Conservation (phyloP, 192 early-diverging fungal species). For the Linnemannia exigua region DNA sequence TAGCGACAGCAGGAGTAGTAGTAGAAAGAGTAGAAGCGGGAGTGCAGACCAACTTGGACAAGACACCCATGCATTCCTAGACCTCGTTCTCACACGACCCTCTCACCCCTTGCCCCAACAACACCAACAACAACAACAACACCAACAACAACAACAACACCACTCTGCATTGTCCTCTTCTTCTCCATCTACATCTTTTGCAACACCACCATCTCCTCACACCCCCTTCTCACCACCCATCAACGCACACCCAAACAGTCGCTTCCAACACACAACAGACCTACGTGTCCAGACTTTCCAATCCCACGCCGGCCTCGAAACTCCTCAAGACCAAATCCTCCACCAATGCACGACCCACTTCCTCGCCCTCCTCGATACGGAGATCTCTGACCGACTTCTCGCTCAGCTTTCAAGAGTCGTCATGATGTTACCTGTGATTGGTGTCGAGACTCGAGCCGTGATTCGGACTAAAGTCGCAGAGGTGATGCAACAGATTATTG, state of each 20-base stretch:
- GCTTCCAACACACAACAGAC: background rate
- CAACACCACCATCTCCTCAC: background rate
- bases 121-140: background rate
- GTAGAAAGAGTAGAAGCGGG: no score
- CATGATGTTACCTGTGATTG: slow-evolving; percentile 46
- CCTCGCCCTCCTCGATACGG: slow-evolving; percentile 28
- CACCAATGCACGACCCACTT: slow-evolving; percentile 45
- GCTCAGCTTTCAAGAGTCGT: slow-evolving; percentile 25
- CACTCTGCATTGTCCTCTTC: background rate
- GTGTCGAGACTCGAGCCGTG: slow-evolving; percentile 29
- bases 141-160: background rate
- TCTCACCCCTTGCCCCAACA: background rate
- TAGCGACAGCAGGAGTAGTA: background rate
- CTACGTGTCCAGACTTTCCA: background rate
- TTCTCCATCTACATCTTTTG: background rate
- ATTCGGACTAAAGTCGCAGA: slow-evolving; percentile 30
- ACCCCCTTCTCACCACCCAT: background rate
- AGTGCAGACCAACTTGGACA: background rate
- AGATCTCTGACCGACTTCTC: slow-evolving; percentile 24
- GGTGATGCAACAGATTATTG: slow-evolving; percentile 20
- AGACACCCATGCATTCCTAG: background rate
- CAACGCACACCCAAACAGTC: background rate
- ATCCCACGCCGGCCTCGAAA: background rate
- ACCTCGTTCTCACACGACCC: slow-evolving; percentile 7
- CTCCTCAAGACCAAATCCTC: slow-evolving; percentile 27